Evolutionary conservation across 2,329 filamentous ascomycete genomes (phyloP).

Genomic region (Apiospora saccharicola): DNA sequence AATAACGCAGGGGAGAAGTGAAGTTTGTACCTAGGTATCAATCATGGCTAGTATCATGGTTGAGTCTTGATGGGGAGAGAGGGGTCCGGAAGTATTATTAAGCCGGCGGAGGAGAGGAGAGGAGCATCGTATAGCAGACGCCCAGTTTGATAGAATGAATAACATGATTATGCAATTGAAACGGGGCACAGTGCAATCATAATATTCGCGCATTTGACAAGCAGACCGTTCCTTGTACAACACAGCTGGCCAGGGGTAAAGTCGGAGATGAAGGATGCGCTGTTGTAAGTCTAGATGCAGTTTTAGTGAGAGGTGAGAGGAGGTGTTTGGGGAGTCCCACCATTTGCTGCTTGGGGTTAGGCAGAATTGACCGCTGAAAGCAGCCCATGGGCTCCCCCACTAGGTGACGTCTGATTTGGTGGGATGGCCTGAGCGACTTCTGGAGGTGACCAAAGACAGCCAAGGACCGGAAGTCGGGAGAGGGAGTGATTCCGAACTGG

Average conservation of each 20-base stretch:
- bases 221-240: neutral
- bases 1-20: slow-evolving; percentile 7
- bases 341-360: slow-evolving; percentile 13
- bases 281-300: slow-evolving; percentile 18
- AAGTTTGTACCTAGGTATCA: slow-evolving; percentile 22
- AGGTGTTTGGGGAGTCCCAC: slow-evolving; percentile 15
- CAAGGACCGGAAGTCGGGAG: slow-evolving; percentile 9
- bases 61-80: neutral
- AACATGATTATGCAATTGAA: slow-evolving; percentile 3
- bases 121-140: neutral
- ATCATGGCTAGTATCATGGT: slow-evolving; percentile 5
- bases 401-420: slow-evolving; percentile 14
- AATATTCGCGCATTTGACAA: neutral
- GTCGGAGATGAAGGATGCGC: slow-evolving; percentile 7
- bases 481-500: neutral
- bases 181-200: neutral
- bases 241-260: slow-evolving; percentile 16
- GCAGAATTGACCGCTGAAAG: slow-evolving; percentile 13
- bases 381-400: neutral
- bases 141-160: neutral
- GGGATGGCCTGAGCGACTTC: neutral
- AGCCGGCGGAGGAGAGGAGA: neutral
- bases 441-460: neutral
- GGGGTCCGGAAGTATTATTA: slow-evolving; percentile 16
- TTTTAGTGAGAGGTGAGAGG: slow-evolving; percentile 13